These are phyloP conservation scores for Plenodomus biglobosus DNA, from an alignment of 2,329 filamentous ascomycete genomes.

Conservation along the genomic window DNA sequence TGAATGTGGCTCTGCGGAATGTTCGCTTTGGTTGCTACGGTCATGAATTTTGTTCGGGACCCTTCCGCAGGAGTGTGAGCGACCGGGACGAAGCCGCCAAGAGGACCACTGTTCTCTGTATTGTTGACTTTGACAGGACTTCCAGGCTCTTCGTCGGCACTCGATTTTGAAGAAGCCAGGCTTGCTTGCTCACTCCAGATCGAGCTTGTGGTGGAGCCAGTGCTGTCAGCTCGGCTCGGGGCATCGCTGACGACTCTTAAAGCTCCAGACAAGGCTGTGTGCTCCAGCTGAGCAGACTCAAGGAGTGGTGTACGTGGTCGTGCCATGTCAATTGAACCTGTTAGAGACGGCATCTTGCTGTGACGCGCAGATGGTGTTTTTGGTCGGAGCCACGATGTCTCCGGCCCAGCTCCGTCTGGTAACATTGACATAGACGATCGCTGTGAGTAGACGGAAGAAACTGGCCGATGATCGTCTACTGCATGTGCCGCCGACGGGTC, in stretches of 20 bases:
- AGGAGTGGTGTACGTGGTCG: constrained; percentile 27
- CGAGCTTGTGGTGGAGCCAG: constrained; percentile 26
- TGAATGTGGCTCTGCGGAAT: constrained; percentile 14
- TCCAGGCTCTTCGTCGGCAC: constrained; percentile 16
- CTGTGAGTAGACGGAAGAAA: constrained; percentile 8
- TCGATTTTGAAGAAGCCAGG: constrained; percentile 34
- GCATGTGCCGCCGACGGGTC: neutral
- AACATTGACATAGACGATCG: constrained; percentile 17
- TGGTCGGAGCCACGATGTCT: constrained; percentile 25
- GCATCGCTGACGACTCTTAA: constrained; percentile 1
- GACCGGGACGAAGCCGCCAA: constrained; percentile 34
- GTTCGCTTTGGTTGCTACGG: neutral
- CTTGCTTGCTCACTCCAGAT: constrained; percentile 37
- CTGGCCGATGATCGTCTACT: neutral
- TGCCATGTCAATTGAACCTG: constrained; percentile 6
- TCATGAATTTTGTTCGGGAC: constrained; percentile 8
- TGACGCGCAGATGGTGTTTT: constrained; percentile 15
- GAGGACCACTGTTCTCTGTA: constrained; percentile 28
- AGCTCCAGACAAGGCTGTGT: constrained; percentile 4
- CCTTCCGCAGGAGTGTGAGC: constrained; percentile 9
- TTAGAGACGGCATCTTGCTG: constrained; percentile 9
- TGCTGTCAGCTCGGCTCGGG: constrained; percentile 33
- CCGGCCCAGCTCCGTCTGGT: constrained; percentile 15
- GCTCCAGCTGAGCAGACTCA: constrained; percentile 23
- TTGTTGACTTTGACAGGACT: constrained; percentile 14